phyloP scores from a whole-genome alignment of 1,139 yeast species.

The Suhomyces coccinellae region DNA sequence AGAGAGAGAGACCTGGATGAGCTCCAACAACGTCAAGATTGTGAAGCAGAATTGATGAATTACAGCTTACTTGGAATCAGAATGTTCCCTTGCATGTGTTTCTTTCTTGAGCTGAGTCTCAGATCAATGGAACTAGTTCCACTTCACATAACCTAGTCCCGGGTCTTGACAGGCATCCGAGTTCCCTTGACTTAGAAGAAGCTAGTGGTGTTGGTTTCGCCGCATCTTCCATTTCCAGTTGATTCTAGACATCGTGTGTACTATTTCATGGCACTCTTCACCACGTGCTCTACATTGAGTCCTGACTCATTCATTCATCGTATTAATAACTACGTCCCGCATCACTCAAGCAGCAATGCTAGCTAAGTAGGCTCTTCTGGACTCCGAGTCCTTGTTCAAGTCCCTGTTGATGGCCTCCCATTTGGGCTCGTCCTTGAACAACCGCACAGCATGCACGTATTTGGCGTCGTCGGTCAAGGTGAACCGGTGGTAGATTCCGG shows the following conservation, averaged over 20 bases:
- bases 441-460: conserved; percentile 72
- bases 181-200: too few relatives aligned
- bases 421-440: conserved; percentile 93
- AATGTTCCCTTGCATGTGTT: too few relatives aligned
- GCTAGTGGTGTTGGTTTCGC: too few relatives aligned
- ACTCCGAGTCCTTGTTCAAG: conserved; percentile 28
- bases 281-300: background rate
- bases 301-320: background rate
- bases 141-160: too few relatives aligned
- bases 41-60: conserved; percentile 41
- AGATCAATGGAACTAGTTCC: too few relatives aligned
- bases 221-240: too few relatives aligned
- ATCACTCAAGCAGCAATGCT: conserved; percentile 23
- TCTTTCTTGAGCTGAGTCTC: too few relatives aligned
- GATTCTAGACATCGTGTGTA: too few relatives aligned
- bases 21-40: conserved; percentile 63
- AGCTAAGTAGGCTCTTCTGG: conserved; percentile 34
- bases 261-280: background rate
- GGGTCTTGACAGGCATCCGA: too few relatives aligned
- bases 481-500: conserved; percentile 92
- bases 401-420: conserved; percentile 87
- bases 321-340: background rate
- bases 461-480: conserved; percentile 62
- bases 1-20: conserved; percentile 69
- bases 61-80: too few relatives aligned